Base-by-base conservation (phyloP, 768 basidiomycete genomes). In the Gymnopilus dilepis region DNA sequence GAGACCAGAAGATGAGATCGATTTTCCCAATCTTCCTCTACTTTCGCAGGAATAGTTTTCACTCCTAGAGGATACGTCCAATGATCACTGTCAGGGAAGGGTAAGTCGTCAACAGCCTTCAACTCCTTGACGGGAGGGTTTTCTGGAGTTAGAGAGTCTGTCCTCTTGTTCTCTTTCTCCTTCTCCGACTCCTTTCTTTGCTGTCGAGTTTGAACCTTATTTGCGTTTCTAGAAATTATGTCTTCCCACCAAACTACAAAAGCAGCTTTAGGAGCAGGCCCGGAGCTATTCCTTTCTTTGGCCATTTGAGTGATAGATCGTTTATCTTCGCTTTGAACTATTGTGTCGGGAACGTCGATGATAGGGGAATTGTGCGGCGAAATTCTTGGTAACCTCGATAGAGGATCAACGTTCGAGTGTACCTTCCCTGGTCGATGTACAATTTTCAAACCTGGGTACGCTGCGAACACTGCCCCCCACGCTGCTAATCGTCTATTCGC, bases 351-450 rank as follows among this genome's bases (percentile, higher is more conserved):
- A 7, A 61, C 54, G 45, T 69, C 65, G 2, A 56, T 19, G 9
- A 34, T 21, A 13, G 70, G 70, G 11, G 65, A 58, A 12, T 61
- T 51, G 30, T 69, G 66, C 30, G 55, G 61, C 12, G 68, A 68
- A 22, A 65, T 50, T 30, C 65, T 50, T 0, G 61, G 60, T 24
- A 69, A 40, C 24, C 69, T 30, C 0, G 71, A 72, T 0, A 72
- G 50, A 0, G 71, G 71, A 55, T 72, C 70, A 1, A 73, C 72
- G 51, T 78, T 78, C 1, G 73, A 77, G 41, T 78, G 77, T 2
- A 75, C 59, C 21, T 69, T 13, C 0, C 77, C 77, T 0, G 74
- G 64, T 17, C 73, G 56, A 43, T 78, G 77, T 0, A 74, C 63
- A 17, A 78, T 76, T 43, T 65, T 64, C 0, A 78, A 59, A 0